Evolutionary conservation across 805 yeast genomes (phyloP), one percentile per base, ranked within the genome.

Genomic region (Candida coquimbonensis): DNA sequence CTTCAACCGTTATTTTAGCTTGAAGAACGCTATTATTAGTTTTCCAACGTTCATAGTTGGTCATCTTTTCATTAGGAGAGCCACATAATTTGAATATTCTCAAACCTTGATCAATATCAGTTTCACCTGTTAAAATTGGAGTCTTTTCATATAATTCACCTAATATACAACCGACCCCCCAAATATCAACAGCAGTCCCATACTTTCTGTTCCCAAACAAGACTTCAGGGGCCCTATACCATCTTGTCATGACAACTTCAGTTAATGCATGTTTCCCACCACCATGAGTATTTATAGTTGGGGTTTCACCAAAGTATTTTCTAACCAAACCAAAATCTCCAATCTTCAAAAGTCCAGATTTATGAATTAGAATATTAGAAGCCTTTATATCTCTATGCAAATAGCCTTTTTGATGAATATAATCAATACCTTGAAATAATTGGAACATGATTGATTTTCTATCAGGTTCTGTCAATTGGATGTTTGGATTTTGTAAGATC

Each of bases 271-370:
- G 48, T 0, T 69, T 67, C 1, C 78, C 75, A 25, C 77, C 76
- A 38, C 74, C 73, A 0, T 68, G 69, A 32, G 49, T 59, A 4
- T 71, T 73, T 4, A 66, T 50, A 13, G 68, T 69, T 1, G 95
- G 95, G 0, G 72, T 67, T 4, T 68, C 62, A 1, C 89, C 95
- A 46, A 72, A 75, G 61, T 80, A 86, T 17, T 72, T 62, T 51
- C 98, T 72, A 2, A 98, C 98, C 34, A 93, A 70, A 1, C 99
- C 99, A 63, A 93, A 95, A 66, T 93, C 99, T 2, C 96, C 99
- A 40, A 93, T 78, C 58, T 91, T 91, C 35, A 95, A 70, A 9
- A 78, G 68, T 1, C 99, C 99, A 43, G 72, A 67, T 43, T 72
- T 76, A 56, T 85, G 90, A 9, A 93, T 74, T 35, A 93, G 73